These are phyloP conservation scores for Mrakia gelida DNA, from an alignment of 768 basidiomycete species.

Conservation along the genomic window DNA sequence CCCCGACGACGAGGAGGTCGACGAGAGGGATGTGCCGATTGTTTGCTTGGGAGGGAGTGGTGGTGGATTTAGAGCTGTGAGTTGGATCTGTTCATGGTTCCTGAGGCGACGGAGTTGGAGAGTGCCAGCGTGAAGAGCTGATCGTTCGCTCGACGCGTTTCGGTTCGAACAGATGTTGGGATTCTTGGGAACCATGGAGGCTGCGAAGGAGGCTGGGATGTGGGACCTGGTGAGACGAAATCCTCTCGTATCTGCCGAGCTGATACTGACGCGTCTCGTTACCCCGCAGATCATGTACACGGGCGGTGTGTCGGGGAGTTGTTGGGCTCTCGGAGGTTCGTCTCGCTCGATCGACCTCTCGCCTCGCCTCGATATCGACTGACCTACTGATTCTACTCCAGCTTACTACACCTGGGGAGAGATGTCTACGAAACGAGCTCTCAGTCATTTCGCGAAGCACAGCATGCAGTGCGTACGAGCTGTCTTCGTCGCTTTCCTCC, in stretches of 20 bases:
- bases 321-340: conserved; percentile 33
- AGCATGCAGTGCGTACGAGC: conserved; percentile 17
- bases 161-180: conserved; percentile 18
- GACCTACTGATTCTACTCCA: not conserved
- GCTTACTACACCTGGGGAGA: conserved; percentile 34
- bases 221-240: conserved; percentile 25
- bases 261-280: too few relatives aligned
- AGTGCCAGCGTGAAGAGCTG: not conserved
- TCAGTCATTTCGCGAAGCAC: conserved; percentile 32
- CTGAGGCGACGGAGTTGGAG: not conserved
- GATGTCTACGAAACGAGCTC: conserved; percentile 26
- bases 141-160: not conserved
- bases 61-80: conserved; percentile 32
- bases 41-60: conserved; percentile 33
- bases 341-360: not conserved
- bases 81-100: not conserved
- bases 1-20: conserved; percentile 30
- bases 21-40: conserved; percentile 32
- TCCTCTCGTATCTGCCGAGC: too few relatives aligned
- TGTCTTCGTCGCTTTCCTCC: not conserved
- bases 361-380: not conserved
- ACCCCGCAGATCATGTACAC: conserved; percentile 24
- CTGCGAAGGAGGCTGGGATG: conserved; percentile 33
- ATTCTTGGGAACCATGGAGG: conserved; percentile 26
- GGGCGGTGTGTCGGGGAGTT: conserved; percentile 30